Conservation (phyloP, 352 stramenopile genomes). For the Thraustotheca clavata region DNA sequence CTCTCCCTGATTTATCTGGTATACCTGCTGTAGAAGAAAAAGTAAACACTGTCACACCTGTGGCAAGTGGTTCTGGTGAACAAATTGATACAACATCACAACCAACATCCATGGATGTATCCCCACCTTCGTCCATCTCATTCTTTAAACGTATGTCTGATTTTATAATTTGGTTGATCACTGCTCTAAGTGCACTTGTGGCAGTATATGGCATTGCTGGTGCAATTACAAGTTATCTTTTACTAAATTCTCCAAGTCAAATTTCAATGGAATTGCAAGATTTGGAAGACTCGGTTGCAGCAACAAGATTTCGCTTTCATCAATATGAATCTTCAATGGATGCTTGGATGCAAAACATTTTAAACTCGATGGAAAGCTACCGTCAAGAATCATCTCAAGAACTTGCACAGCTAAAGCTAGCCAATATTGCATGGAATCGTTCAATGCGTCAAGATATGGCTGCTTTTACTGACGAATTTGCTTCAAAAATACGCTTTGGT, state of each 20-base stretch:
- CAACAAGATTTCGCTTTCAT: background rate
- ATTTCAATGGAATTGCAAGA: constrained; percentile 7
- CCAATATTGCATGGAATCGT: constrained; percentile 13
- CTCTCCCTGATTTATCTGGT: too few species aligned
- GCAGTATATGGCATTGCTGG: background rate
- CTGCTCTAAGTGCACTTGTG: background rate
- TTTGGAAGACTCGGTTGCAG: background rate
- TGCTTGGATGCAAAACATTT: background rate
- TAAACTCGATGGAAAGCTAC: background rate
- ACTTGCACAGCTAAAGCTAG: background rate
- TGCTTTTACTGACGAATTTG: constrained; percentile 15
- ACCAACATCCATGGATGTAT: background rate
- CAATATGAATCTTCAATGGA: constrained; percentile 10
- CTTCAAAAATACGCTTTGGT: background rate
- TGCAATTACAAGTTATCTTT: background rate
- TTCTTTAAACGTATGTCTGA: background rate
- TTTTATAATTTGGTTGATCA: background rate
- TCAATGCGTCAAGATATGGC: constrained; percentile 22
- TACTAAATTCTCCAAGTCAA: background rate
- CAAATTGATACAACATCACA: background rate
- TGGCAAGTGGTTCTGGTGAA: too few species aligned
- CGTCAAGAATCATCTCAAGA: background rate
- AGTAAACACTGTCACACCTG: too few species aligned
- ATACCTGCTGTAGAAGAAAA: too few species aligned
- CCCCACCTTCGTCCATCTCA: background rate